Conservation (phyloP, 192 early-diverging fungal species). For the Coemansia aciculifera region DNA sequence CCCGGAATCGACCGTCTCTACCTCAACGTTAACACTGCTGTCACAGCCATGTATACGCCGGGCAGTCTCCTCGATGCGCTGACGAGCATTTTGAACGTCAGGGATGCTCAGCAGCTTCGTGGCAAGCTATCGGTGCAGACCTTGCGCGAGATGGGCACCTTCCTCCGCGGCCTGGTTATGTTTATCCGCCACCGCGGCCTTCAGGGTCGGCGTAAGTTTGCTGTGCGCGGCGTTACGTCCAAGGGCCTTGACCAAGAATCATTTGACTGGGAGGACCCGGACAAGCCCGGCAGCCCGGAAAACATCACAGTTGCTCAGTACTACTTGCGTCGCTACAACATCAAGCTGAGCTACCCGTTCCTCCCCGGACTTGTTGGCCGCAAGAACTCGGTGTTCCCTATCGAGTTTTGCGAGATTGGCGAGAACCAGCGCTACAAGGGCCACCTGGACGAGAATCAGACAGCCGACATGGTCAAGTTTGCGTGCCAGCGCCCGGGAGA, state of each 20-base stretch:
- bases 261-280: conserved; percentile 64
- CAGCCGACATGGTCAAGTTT: conserved; percentile 94
- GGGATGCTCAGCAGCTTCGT: conserved; percentile 51
- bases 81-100: conserved; percentile 62
- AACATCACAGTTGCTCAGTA: conserved; percentile 73
- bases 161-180: conserved; percentile 58
- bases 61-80: conserved; percentile 74
- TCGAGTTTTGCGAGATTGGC: conserved; percentile 87
- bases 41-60: conserved; percentile 67
- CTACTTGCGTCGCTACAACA: conserved; percentile 74
- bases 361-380: conserved; percentile 80
- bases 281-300: conserved; percentile 51
- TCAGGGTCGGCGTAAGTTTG: conserved; percentile 70
- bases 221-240: conserved; percentile 66
- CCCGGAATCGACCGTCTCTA: conserved; percentile 73
- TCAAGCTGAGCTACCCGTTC: conserved; percentile 69
- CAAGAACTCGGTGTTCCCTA: conserved; percentile 73
- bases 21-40: conserved; percentile 72
- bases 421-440: conserved; percentile 81
- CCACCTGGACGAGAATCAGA: conserved; percentile 83
- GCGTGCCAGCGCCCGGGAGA: conserved; percentile 82
- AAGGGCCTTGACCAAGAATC: conserved; percentile 67
- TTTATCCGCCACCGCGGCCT: conserved; percentile 59
- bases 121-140: conserved; percentile 8
- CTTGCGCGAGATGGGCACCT: conserved; percentile 23